Conservation (phyloP, 2,329 filamentous ascomycete genomes). For the Neurospora sp. region DNA sequence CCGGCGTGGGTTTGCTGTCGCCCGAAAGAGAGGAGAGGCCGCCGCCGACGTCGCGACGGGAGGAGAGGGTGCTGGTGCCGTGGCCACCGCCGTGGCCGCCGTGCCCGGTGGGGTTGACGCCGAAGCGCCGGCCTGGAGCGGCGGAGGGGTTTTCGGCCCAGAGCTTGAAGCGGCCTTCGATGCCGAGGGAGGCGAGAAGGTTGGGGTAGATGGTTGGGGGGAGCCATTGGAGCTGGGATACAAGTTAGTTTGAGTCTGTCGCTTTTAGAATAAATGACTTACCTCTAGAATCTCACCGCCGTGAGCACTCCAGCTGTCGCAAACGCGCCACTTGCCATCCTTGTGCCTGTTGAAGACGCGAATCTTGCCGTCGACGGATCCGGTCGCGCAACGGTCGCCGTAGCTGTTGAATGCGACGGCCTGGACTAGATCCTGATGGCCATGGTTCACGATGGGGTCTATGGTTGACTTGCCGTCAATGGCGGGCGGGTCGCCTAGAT, state of each 20-base stretch:
- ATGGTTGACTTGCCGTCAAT: constrained; percentile 38
- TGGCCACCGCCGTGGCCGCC: neutral
- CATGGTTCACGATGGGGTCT: constrained; percentile 57
- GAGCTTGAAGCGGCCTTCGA: constrained; percentile 81
- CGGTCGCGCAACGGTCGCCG: constrained; percentile 82
- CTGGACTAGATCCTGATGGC: constrained; percentile 71
- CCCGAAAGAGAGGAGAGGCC: neutral
- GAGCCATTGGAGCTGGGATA: constrained; percentile 74
- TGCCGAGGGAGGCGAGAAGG: constrained; percentile 76
- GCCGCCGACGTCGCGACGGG: neutral
- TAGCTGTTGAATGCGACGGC: constrained; percentile 86
- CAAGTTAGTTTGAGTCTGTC: constrained; percentile 10
- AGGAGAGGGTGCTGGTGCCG: constrained; percentile 3
- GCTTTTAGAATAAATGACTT: constrained; percentile 22
- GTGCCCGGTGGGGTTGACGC: constrained; percentile 20
- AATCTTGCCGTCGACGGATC: constrained; percentile 84
- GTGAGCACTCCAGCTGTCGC: constrained; percentile 84
- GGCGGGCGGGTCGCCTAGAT: constrained; percentile 20
- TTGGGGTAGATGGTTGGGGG: constrained; percentile 79
- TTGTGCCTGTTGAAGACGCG: constrained; percentile 82
- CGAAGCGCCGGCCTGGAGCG: constrained; percentile 72
- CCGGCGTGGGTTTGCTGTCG: constrained; percentile 29
- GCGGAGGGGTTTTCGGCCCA: constrained; percentile 88
- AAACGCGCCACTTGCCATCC: constrained; percentile 66
- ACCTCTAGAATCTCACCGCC: constrained; percentile 85